Evolutionary conservation across 176 grass and related monocot genomes (phyloP).

Genomic region (Oryza meridionalis): DNA sequence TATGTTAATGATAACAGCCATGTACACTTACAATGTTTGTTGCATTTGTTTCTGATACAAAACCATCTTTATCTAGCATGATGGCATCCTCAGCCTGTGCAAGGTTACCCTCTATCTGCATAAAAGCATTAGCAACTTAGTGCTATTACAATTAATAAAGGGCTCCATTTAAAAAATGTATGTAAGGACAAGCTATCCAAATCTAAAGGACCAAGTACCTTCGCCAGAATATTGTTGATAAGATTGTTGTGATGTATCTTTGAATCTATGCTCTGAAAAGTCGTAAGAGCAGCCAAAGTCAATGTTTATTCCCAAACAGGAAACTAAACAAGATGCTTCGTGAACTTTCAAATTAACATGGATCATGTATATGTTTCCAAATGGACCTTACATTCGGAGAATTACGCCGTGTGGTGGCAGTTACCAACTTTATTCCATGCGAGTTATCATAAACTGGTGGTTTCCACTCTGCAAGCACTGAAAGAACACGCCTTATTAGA

Average conservation of each 20-base stretch:
- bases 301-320: constrained; percentile 18
- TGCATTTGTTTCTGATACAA: constrained; percentile 99
- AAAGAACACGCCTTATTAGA: constrained; percentile 44
- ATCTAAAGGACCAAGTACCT: constrained; percentile 61
- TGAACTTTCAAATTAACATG: neutral
- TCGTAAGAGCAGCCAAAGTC: constrained; percentile 11
- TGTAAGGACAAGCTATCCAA: constrained; percentile 18
- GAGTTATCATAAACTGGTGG: constrained; percentile 98
- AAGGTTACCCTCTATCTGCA: constrained; percentile 96
- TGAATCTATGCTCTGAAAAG: constrained; percentile 92
- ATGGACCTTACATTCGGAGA: constrained; percentile 84
- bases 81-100: constrained; percentile 82
- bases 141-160: constrained; percentile 16
- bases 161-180: neutral
- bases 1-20: constrained; percentile 6
- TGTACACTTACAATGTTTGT: constrained; percentile 83
- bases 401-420: constrained; percentile 95
- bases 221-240: constrained; percentile 98
- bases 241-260: constrained; percentile 99
- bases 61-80: constrained; percentile 99
- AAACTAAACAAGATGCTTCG: neutral
- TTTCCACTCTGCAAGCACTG: constrained; percentile 99
- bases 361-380: neutral
- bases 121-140: constrained; percentile 30
- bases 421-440: constrained; percentile 85